Base-by-base conservation (phyloP, 805 yeast species). In the Huiozyma naganishii region DNA sequence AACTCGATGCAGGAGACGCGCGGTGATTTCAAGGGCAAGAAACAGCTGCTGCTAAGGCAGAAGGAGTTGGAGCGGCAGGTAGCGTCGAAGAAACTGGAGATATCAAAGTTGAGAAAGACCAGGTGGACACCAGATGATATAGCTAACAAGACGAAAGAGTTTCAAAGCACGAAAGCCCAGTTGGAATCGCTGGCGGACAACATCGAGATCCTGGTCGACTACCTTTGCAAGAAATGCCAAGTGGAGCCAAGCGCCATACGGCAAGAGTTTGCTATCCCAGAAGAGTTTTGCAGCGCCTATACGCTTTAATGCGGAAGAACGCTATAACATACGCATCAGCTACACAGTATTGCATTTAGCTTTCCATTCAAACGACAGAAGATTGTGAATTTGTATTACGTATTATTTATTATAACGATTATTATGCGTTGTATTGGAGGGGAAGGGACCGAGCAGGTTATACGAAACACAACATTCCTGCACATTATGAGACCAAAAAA, bases 251-350 rank as follows among this genome's bases (percentile, higher is more conserved):
- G 48, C 6, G 52, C 50, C 13, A 54, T 74, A 17, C 52, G 63
- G 27, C 45, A 57, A 12, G 76, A 72, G 49, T 55, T 73, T 36
- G 65, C 58, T 4, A 62, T 74, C 5, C 77, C 79, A 0, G 66
- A 62, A 5, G 74, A 70, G 44, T 67, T 69, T 33, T 17, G 23
- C 23, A 17, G 23, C 4, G 4, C 23, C 2, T 17, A 17, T 4
- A 17, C 23, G 23, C 23, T 17, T 17, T 17, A 17, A 17, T 4
- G 23, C 23, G 23, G 23, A 17, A 17, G 23, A 17, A 17, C 4
- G 23, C 23, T 17, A 17, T 17, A 17, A 17, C 23, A 17, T 17
- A 17, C 4, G 4, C 23, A 17, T 17, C 23, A 17, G 23, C 23
- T 17, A 17, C 23, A 4, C 23, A 17, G 4, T 17, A 17, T 17